These are phyloP conservation scores for Cryptosporidium ubiquitum DNA, from an alignment of 169 alveolate genomes.

Conservation along the genomic window DNA sequence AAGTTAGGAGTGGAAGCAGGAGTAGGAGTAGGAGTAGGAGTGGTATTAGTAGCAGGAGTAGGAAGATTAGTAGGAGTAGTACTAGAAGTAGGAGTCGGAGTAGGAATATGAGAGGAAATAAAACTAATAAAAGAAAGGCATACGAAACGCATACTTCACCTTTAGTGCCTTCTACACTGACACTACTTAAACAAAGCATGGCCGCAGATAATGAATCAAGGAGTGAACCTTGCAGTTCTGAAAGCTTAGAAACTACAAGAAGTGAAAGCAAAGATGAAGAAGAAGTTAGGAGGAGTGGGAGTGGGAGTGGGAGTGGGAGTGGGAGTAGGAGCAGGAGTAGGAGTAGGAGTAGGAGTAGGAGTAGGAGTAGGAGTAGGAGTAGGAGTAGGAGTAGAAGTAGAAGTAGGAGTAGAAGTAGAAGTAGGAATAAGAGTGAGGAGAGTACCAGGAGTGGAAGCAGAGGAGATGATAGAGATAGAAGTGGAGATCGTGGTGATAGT, in stretches of 20 bases:
- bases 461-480: not conserved
- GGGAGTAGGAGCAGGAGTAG: too few relatives aligned
- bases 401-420: not conserved
- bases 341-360: not conserved
- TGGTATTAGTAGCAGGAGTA: too few relatives aligned
- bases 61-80: too few relatives aligned
- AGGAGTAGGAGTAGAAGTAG: not conserved
- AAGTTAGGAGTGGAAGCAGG: too few relatives aligned
- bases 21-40: too few relatives aligned
- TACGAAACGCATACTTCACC: not conserved
- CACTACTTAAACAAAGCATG: not conserved
- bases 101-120: too few relatives aligned
- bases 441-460: not conserved
- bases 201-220: not conserved
- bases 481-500: not conserved
- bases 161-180: not conserved
- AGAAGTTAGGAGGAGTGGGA: not conserved
- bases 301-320: too few relatives aligned
- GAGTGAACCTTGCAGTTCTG: too few relatives aligned
- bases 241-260: not conserved
- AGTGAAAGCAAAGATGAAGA: not conserved
- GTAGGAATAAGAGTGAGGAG: not conserved
- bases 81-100: too few relatives aligned
- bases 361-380: not conserved
- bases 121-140: not conserved